phyloP scores from a whole-genome alignment of 169 alveolate species.

The Cryptosporidium sp. region DNA sequence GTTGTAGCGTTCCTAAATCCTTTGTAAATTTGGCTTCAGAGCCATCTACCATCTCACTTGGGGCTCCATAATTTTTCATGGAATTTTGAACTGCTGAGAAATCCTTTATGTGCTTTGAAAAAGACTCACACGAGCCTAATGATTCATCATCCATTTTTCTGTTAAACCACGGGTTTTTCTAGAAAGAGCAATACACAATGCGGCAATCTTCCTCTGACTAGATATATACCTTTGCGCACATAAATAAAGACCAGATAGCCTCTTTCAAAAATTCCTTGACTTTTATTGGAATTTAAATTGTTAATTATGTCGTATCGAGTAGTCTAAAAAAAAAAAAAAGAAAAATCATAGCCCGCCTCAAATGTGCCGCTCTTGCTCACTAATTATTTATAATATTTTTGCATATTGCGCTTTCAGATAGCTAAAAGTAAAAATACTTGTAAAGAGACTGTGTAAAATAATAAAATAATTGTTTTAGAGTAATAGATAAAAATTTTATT shows the following conservation, averaged over 20 bases:
- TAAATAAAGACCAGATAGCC: not conserved
- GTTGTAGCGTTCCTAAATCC: not conserved
- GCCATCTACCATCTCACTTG: constrained; percentile 19
- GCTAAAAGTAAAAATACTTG: not conserved
- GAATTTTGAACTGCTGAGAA: constrained; percentile 9
- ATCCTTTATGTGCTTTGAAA: constrained; percentile 28
- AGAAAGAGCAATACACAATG: constrained; percentile 6
- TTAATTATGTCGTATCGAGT: constrained; percentile 15
- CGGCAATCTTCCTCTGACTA: not conserved
- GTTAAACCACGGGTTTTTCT: not conserved
- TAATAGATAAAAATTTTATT: not conserved
- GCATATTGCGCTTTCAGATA: constrained; percentile 2
- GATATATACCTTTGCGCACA: not conserved
- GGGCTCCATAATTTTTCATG: constrained; percentile 12
- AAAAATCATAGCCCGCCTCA: constrained; percentile 34
- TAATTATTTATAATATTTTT: constrained; percentile 2
- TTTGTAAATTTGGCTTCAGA: constrained; percentile 8
- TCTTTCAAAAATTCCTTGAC: not conserved
- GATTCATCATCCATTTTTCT: constrained; percentile 60
- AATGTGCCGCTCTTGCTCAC: not conserved
- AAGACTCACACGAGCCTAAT: constrained; percentile 41
- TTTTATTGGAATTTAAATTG: constrained; percentile 3
- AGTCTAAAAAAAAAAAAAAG: constrained; percentile 21
- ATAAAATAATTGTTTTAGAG: not conserved
- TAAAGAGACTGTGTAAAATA: not conserved